phyloP scores from a whole-genome alignment of 805 yeast species.

The Myxozyma vanderwaltii region DNA sequence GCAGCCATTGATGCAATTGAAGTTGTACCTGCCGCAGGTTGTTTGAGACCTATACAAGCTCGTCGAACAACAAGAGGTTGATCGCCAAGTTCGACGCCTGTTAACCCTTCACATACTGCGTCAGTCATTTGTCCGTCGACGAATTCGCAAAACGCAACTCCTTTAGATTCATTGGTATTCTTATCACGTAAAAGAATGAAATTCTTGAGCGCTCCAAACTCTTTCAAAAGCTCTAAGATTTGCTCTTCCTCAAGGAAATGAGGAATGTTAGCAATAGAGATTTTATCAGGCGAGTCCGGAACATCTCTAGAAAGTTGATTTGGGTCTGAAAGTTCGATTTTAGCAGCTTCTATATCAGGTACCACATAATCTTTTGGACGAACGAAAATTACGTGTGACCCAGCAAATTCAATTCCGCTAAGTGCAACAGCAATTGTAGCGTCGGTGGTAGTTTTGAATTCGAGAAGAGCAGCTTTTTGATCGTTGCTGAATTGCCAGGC shows the following conservation, averaged over 20 bases:
- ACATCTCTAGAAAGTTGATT: slow-evolving; percentile 36
- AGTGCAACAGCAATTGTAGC: slow-evolving; percentile 59
- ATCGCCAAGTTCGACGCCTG: slow-evolving; percentile 45
- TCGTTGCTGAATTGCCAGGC: slow-evolving; percentile 28
- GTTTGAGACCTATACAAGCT: slow-evolving; percentile 45
- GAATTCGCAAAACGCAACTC: slow-evolving; percentile 60
- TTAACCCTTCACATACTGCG: slow-evolving; percentile 43
- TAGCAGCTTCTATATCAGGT: slow-evolving; percentile 36
- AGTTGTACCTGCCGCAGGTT: slow-evolving; percentile 23
- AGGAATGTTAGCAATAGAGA: slow-evolving; percentile 53
- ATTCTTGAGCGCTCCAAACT: slow-evolving; percentile 47
- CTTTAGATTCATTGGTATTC: slow-evolving; percentile 54
- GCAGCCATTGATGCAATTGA: slow-evolving; percentile 36
- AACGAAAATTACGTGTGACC: slow-evolving; percentile 39
- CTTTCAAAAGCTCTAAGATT: slow-evolving; percentile 47
- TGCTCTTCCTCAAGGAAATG: slow-evolving; percentile 48
- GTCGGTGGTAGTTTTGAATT: slow-evolving; percentile 52
- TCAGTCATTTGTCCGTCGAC: slow-evolving; percentile 36
- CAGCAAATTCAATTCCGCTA: slow-evolving; percentile 43
- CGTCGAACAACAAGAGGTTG: slow-evolving; percentile 43
- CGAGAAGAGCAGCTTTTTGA: slow-evolving; percentile 48
- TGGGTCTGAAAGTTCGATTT: slow-evolving; percentile 14
- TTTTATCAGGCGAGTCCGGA: slow-evolving; percentile 51
- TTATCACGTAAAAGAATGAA: slow-evolving; percentile 49
- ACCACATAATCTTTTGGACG: slow-evolving; percentile 54